Percentiles rank a stretch among this genome's conserved stretches.
Evolutionary conservation across 352 stramenopile species (phyloP).

Genomic region (Globisporangium spiculum): DNA sequence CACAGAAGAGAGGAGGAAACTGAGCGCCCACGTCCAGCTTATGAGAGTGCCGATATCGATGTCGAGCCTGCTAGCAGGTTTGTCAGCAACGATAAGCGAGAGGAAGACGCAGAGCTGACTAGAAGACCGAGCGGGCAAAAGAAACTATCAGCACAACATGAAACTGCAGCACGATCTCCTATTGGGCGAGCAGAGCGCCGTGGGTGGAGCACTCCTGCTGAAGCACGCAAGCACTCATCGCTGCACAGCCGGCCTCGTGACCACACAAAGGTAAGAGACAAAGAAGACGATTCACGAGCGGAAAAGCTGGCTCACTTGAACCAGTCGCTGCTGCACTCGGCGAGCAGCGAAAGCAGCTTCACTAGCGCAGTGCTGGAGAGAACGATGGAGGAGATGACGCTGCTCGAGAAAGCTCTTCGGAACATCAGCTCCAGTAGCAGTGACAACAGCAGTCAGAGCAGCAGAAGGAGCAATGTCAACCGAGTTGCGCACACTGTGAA

Average conservation of each 20-base stretch:
- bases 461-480: not conserved
- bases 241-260: not conserved
- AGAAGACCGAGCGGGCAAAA: not conserved
- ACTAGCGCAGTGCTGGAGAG: conserved; percentile 37
- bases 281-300: not conserved
- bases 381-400: conserved; percentile 60
- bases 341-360: conserved; percentile 40
- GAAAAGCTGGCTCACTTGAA: conserved; percentile 10
- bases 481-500: not conserved
- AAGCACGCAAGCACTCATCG: not conserved
- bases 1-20: not conserved
- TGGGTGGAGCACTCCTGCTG: not conserved
- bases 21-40: not conserved
- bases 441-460: conserved; percentile 2
- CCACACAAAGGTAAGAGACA: not conserved
- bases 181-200: not conserved
- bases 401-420: conserved; percentile 62
- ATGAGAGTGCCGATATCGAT: not conserved
- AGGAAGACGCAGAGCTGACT: not conserved
- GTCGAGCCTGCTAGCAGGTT: not conserved
- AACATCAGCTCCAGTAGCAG: conserved; percentile 64
- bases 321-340: conserved; percentile 21
- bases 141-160: not conserved
- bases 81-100: not conserved
- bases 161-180: too few relatives aligned